phyloP scores from a whole-genome alignment of 129 eudicot species.

The Rutidosis leptorrhynchoides region DNA sequence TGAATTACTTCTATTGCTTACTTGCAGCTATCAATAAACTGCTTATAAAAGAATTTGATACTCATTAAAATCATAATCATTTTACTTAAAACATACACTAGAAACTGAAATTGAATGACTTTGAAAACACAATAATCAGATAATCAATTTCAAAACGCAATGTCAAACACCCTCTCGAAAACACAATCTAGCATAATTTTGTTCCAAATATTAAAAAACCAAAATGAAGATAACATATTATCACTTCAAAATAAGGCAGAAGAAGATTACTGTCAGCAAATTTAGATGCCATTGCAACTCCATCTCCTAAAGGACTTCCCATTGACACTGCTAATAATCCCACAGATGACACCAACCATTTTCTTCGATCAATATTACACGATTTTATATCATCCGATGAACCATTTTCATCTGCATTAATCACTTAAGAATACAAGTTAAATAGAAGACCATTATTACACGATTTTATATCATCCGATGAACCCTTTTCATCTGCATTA shows the following conservation, averaged over 20 bases:
- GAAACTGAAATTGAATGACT: not conserved
- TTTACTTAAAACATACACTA: not conserved
- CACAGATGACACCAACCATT: slow-evolving; percentile 44
- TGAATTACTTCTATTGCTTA: not conserved
- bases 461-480: slow-evolving; percentile 20
- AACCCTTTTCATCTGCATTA: slow-evolving; percentile 31
- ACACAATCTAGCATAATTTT: not conserved
- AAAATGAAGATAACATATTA: slow-evolving; percentile 11
- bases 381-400: slow-evolving; percentile 21
- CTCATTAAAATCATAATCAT: too few relatives aligned
- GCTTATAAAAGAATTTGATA: not conserved
- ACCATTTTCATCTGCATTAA: slow-evolving; percentile 32
- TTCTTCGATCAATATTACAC: slow-evolving; percentile 44
- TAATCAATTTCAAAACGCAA: not conserved
- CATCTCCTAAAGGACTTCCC: slow-evolving; percentile 28
- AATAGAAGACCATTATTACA: not conserved
- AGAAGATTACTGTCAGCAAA: slow-evolving; percentile 66
- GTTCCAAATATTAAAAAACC: slow-evolving; percentile 13
- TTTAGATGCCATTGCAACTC: slow-evolving; percentile 56
- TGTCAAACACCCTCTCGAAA: not conserved
- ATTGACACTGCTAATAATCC: slow-evolving; percentile 41
- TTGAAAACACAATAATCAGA: not conserved
- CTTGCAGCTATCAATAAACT: not conserved
- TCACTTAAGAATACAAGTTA: not conserved
- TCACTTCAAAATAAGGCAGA: slow-evolving; percentile 5